Conservation (phyloP, 768 basidiomycete genomes). For the Russula olivacea region DNA sequence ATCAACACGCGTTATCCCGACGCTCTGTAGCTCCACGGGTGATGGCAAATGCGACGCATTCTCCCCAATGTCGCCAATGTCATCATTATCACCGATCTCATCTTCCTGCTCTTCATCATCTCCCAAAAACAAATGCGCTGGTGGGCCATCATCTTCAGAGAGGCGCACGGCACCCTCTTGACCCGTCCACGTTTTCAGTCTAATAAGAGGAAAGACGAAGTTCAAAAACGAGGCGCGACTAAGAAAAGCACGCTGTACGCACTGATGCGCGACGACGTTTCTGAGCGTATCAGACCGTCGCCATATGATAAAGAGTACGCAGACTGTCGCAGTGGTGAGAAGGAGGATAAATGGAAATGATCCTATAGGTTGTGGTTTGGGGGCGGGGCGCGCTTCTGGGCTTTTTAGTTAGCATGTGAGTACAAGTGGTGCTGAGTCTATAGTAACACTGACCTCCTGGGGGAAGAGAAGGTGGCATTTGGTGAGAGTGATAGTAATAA, state of each 20-base stretch:
- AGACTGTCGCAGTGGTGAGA: slow-evolving; percentile 49
- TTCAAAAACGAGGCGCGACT: too few species aligned
- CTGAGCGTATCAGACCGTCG: slow-evolving; percentile 49
- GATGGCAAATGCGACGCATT: not conserved
- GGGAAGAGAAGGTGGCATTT: slow-evolving; percentile 13
- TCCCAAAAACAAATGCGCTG: slow-evolving; percentile 52
- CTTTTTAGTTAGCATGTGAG: slow-evolving; percentile 10
- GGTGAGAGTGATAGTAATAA: not conserved
- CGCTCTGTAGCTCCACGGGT: not conserved
- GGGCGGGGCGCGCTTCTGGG: slow-evolving; percentile 38
- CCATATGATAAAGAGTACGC: slow-evolving; percentile 56
- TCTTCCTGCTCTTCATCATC: slow-evolving; percentile 39
- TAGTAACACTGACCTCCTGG: slow-evolving; percentile 14
- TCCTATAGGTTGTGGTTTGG: slow-evolving; percentile 59
- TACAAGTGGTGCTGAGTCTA: not conserved
- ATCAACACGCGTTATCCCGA: not conserved
- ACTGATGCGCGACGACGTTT: slow-evolving; percentile 50
- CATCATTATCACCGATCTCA: slow-evolving; percentile 41
- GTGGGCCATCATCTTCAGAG: slow-evolving; percentile 62
- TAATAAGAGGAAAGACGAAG: slow-evolving; percentile 26
- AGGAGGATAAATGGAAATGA: slow-evolving; percentile 48
- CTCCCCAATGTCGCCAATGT: slow-evolving; percentile 28
- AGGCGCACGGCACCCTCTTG: slow-evolving; percentile 54
- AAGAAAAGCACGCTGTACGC: slow-evolving; percentile 31
- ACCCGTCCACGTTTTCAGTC: slow-evolving; percentile 50